These are phyloP conservation scores for Pseudohyphozyma bogoriensis DNA, from an alignment of 768 basidiomycete genomes.

Conservation along the genomic window DNA sequence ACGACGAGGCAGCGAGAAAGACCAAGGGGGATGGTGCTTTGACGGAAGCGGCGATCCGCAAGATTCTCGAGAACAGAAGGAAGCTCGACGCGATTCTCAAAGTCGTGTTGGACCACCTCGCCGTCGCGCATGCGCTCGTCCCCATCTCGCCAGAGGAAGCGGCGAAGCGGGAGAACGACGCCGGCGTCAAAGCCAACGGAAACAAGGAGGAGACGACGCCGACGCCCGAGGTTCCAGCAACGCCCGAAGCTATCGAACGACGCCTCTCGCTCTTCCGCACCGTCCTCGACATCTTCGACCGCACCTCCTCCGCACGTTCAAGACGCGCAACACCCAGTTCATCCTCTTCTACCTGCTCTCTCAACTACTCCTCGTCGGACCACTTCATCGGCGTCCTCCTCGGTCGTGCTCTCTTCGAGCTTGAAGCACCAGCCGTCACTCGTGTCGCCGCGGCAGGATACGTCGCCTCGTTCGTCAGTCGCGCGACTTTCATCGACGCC, in stretches of 20 bases:
- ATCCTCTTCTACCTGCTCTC: conserved; percentile 91
- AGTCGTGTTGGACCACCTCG: conserved; percentile 76
- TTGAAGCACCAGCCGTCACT: conserved; percentile 55
- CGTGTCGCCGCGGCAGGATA: conserved; percentile 89
- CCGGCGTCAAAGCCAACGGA: neutral
- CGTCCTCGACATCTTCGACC: conserved; percentile 85
- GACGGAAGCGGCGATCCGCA: conserved; percentile 24
- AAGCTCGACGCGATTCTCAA: conserved; percentile 84
- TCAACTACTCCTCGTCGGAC: conserved; percentile 78
- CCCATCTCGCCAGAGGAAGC: neutral
- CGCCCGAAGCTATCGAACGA: conserved; percentile 32
- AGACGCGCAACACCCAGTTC: conserved; percentile 95
- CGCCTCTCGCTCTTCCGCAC: conserved; percentile 65
- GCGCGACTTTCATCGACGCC: conserved; percentile 73
- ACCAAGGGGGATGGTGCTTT: conserved; percentile 43
- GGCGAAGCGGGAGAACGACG: conserved; percentile 5
- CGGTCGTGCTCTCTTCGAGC: conserved; percentile 66
- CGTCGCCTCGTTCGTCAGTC: conserved; percentile 80
- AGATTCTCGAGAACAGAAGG: conserved; percentile 52
- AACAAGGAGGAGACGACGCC: conserved; percentile 21
- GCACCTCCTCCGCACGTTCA: conserved; percentile 91
- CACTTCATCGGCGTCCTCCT: conserved; percentile 92
- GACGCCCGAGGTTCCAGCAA: conserved; percentile 27
- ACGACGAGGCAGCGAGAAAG: conserved; percentile 40
- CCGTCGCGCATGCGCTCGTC: conserved; percentile 37